Evolutionary conservation across 1,139 yeast species (phyloP), one percentile per base, ranked within the genome.

Genomic region (Blastobotrys capitulatus): DNA sequence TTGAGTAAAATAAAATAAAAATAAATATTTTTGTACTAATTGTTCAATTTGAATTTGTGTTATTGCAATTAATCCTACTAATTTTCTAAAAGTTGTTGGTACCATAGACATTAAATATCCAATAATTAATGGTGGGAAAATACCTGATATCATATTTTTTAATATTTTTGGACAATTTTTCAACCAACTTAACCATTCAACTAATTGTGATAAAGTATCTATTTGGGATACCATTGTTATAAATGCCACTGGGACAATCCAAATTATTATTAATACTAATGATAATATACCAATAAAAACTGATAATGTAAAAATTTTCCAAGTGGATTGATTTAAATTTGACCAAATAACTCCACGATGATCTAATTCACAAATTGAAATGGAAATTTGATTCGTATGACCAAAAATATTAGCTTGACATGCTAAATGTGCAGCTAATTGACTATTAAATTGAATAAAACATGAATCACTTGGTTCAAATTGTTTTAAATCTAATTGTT

Each of bases 241-340:
- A 54, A 86, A 82, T 4, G 95, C 87, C 13, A 86, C 92, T 1
- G 96, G 96, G 53, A 87, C 75, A 34, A 94, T 83, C 95, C 95
- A 87, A 57, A 86, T 80, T 18, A 86, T 71, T 47, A 86, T 75
- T 57, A 83, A 59, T 3, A 80, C 74, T 15, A 75, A 65, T 54
- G 84, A 72, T 6, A 80, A 74, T 12, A 81, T 70, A 53, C 74
- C 69, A 0, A 90, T 85, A 34, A 74, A 66, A 8, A 75, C 57
- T 46, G 72, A 69, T 26, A 34, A 22, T 1, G 38, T 8, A 15
- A 41, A 19, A 7, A 29, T 26, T 5, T 16, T 34, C 48, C 47
- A 43, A 10, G 22, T 37, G 9, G 41, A 16, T 9, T 51, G 41
- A 18, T 45, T 52, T 38, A 64, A 44, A 44, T 65, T 65, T 1